Conservation (phyloP, 2,329 filamentous ascomycete species). For the Apiospora aurea region DNA sequence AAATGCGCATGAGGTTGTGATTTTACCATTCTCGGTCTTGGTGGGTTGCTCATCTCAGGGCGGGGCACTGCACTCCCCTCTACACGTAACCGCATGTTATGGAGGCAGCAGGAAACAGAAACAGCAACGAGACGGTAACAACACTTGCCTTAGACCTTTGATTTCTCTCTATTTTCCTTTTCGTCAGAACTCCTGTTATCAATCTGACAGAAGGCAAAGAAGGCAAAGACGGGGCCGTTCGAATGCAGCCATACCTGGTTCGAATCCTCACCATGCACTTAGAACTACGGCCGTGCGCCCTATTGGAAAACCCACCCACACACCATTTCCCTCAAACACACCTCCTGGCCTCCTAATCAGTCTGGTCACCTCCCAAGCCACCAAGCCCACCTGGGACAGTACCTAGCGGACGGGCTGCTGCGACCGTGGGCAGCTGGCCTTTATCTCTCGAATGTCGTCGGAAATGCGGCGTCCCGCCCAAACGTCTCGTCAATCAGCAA, state of each 20-base stretch:
- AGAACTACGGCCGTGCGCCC: neutral
- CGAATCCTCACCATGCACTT: neutral
- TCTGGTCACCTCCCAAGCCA: neutral
- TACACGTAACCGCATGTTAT: neutral
- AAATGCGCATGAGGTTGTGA: neutral
- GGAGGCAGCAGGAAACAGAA: neutral
- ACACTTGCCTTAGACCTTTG: neutral
- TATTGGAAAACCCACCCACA: constrained; percentile 8
- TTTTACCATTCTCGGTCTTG: neutral
- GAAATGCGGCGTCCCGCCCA: neutral
- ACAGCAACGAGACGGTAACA: constrained; percentile 11
- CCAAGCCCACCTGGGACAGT: constrained; percentile 10
- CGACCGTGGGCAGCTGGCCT: neutral
- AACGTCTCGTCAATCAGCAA: constrained; percentile 12
- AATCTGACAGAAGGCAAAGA: neutral
- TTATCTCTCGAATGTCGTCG: neutral
- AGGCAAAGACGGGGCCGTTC: neutral
- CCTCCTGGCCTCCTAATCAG: neutral
- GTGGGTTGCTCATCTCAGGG: constrained; percentile 2
- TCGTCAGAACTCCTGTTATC: neutral
- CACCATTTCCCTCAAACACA: constrained; percentile 19
- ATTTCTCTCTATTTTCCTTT: neutral
- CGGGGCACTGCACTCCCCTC: neutral
- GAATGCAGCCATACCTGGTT: neutral
- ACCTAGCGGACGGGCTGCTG: neutral